A percentile compares a stretch with the other conserved stretches of the same genome.
Evolutionary conservation across 192 early-diverging fungal species (phyloP).

Genomic region (Phycomyces blakesleeanus): DNA sequence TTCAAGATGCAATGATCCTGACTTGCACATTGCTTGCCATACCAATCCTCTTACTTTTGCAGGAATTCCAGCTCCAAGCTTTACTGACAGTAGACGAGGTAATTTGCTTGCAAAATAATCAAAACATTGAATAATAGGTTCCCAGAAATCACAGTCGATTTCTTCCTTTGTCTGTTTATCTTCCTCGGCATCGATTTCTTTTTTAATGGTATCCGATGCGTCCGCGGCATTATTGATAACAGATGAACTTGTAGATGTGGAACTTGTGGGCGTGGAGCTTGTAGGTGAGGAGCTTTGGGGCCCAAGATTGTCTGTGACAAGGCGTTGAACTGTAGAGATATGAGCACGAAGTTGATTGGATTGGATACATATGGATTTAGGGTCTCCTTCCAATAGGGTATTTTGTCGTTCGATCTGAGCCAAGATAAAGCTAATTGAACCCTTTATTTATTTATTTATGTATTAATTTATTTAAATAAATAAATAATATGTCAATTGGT

Average conservation of each 20-base stretch:
- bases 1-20: constrained; percentile 73
- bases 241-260: background rate
- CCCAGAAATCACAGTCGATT: constrained; percentile 76
- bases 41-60: constrained; percentile 75
- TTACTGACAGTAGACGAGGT: constrained; percentile 59
- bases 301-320: constrained; percentile 31
- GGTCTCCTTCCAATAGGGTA: constrained; percentile 47
- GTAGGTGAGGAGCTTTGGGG: background rate
- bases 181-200: background rate
- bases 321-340: constrained; percentile 42
- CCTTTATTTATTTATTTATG: constrained; percentile 22
- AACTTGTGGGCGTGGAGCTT: background rate
- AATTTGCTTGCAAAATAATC: constrained; percentile 56
- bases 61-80: constrained; percentile 76
- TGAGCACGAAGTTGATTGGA: constrained; percentile 51
- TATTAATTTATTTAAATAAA: background rate
- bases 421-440: constrained; percentile 49
- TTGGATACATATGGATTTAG: constrained; percentile 53
- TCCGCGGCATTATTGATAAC: background rate
- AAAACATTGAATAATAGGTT: constrained; percentile 71
- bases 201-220: background rate
- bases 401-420: constrained; percentile 57
- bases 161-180: constrained; percentile 2
- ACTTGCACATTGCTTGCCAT: constrained; percentile 87
- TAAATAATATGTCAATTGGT: background rate